These are phyloP conservation scores for Pseudonitzschia pungens DNA, from an alignment of 108 stramenopile genomes.

Conservation along the genomic window DNA sequence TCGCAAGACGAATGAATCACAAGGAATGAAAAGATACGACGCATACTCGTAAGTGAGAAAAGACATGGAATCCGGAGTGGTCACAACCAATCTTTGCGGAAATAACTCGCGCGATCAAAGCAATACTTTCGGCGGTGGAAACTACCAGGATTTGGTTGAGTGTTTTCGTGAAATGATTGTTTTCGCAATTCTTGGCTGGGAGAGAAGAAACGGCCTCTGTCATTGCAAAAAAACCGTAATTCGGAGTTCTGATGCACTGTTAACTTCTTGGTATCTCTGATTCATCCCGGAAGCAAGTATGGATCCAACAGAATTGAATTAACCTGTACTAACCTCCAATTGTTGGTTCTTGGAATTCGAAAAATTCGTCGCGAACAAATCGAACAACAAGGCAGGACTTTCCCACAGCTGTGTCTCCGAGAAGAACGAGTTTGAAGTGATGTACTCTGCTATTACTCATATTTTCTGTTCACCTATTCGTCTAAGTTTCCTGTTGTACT, in stretches of 20 bases:
- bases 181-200: too few relatives aligned
- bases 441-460: conserved; percentile 71
- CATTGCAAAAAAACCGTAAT: background rate
- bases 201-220: too few relatives aligned
- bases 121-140: too few relatives aligned
- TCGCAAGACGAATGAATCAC: background rate
- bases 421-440: conserved; percentile 98
- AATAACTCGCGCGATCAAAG: too few relatives aligned
- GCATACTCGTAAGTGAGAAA: too few relatives aligned
- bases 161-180: too few relatives aligned
- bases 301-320: conserved; percentile 19
- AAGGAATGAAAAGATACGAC: too few relatives aligned
- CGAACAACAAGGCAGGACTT: conserved; percentile 97
- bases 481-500: background rate
- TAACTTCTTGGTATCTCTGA: too few relatives aligned
- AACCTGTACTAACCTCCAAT: conserved; percentile 90
- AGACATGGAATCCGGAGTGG: too few relatives aligned
- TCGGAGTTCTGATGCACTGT: background rate
- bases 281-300: too few relatives aligned
- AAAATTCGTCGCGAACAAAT: conserved; percentile 98
- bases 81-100: too few relatives aligned
- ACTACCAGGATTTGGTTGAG: too few relatives aligned
- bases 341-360: conserved; percentile 98
- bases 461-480: background rate
- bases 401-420: conserved; percentile 98